Base-by-base conservation (phyloP, 495 filamentous ascomycete species). In the Filosporella fistucella region DNA sequence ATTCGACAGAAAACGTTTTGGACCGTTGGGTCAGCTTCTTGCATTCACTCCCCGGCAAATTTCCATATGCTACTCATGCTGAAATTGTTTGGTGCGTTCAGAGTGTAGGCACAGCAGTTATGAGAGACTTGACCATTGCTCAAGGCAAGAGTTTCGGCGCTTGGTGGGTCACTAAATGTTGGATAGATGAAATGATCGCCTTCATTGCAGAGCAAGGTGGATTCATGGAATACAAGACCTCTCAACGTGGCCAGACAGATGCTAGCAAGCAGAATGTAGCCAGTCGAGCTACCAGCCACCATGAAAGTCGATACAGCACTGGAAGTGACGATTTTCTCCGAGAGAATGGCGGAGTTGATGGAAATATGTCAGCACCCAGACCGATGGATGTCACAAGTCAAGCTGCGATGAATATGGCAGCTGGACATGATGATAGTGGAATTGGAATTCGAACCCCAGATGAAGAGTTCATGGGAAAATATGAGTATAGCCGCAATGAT, bases 121-220 rank as follows among this genome's bases (percentile, higher is more conserved):
- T 91, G 61, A 74, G 88, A 32, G 88, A 91, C 55, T 73, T 91
- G 47, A 96, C 91, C 7, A 81, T 96, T 18, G 77, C 77, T 20
- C 82, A 86, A 49, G 89, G 86, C 9, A 78, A 82, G 49, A 95
- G 88, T 57, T 98, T 96, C 59, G 89, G 88, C 12, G 83, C 87
- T 1, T 98, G 93, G 93, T 96, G 93, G 89, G 85, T 96, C 44
- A 90, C 88, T n/a, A 95, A 96, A 61, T 89, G 91, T 42, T 98
- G 90, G 73, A 78, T 98, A 43, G 91, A 96, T 61, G 93, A 96
- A 66, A 94, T 95, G 90, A 80, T 90, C 57, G 68, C 83, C 29
- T 97, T 93, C 79, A 74, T 94, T 55, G 91, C 89, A 0, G 89
- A 96, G 57, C 85, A 90, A 46, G 93, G 93, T 16, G 93, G 93